Percentiles rank a stretch among this genome's conserved stretches.
These are phyloP conservation scores for Psilocybe cubensis DNA, from an alignment of 768 basidiomycete species.

Conservation along the genomic window DNA sequence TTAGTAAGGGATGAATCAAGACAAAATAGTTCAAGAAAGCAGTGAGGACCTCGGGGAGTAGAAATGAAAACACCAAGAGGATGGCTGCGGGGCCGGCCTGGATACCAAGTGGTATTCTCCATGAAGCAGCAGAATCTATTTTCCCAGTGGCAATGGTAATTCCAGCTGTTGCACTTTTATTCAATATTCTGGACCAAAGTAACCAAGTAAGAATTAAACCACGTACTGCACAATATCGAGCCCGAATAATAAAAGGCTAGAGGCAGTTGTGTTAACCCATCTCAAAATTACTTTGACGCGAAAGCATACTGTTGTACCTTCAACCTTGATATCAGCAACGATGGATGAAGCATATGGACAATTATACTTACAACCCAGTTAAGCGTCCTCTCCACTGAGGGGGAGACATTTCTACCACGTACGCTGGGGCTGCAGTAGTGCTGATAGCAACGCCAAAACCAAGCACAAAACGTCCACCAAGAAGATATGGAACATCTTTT, in stretches of 20 bases:
- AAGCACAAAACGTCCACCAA: constrained; percentile 55
- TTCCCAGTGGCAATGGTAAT: constrained; percentile 47
- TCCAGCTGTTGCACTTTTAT: constrained; percentile 34
- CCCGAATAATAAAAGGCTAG: constrained; percentile 51
- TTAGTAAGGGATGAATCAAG: too few species aligned
- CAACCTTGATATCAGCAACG: not conserved
- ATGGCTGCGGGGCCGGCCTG: constrained; percentile 51
- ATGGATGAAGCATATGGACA: constrained; percentile 4
- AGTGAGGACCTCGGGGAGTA: constrained; percentile 41
- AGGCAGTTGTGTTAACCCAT: not conserved
- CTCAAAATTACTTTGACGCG: constrained; percentile 17
- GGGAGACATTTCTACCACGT: constrained; percentile 62
- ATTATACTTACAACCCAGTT: constrained; percentile 47
- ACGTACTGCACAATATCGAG: constrained; percentile 44
- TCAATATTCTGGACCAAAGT: not conserved
- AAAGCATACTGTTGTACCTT: constrained; percentile 38
- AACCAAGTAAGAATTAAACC: not conserved
- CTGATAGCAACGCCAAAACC: constrained; percentile 56
- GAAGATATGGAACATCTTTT: constrained; percentile 46
- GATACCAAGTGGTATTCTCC: constrained; percentile 56
- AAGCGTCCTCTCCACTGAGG: constrained; percentile 59
- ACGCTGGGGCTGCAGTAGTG: constrained; percentile 47
- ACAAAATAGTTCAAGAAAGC: not conserved
- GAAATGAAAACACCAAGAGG: constrained; percentile 33
- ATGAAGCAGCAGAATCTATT: constrained; percentile 37